Conservation (phyloP, 345 rosid species). For the Physaria fendleri region DNA sequence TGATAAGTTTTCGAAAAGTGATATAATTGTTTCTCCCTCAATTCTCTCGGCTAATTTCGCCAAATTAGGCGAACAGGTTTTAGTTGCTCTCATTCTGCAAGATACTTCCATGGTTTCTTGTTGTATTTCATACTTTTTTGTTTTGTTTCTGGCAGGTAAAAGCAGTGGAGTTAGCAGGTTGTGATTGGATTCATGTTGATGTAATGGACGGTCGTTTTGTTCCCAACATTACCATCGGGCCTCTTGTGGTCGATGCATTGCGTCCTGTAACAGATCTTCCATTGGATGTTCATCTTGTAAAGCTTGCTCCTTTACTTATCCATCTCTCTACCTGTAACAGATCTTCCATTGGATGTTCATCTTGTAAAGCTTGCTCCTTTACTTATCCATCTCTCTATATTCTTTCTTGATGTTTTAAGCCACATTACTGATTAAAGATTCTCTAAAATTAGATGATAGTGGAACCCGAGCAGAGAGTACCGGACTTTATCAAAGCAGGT, state of each 20-base stretch:
- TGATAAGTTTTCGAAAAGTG: slow-evolving; percentile 87
- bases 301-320: slow-evolving; percentile 2
- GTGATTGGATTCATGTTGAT: slow-evolving; percentile 99
- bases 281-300: slow-evolving; percentile 93
- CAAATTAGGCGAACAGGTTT: slow-evolving; percentile 89
- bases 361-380: slow-evolving; percentile 43
- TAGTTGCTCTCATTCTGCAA: background rate
- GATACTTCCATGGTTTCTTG: background rate
- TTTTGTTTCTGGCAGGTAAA: slow-evolving; percentile 58
- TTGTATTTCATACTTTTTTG: background rate
- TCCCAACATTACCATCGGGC: slow-evolving; percentile 97
- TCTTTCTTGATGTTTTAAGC: slow-evolving; percentile 1
- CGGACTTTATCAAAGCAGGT: slow-evolving; percentile 98
- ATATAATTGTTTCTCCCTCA: slow-evolving; percentile 87
- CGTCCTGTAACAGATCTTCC: slow-evolving; percentile 96
- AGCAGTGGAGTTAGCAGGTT: slow-evolving; percentile 90
- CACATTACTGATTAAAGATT: slow-evolving; percentile 8
- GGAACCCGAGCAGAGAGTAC: slow-evolving; percentile 88
- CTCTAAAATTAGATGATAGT: slow-evolving; percentile 72
- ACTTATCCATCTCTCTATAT: background rate
- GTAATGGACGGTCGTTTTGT: slow-evolving; percentile 99
- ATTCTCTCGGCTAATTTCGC: slow-evolving; percentile 93
- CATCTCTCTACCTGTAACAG: slow-evolving; percentile 57
- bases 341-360: slow-evolving; percentile 97
- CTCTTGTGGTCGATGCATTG: slow-evolving; percentile 89